Percentiles rank a stretch among this genome's conserved stretches.
These are phyloP conservation scores for Danielozyma ontarioensis DNA, from an alignment of 805 yeast genomes.

Conservation along the genomic window DNA sequence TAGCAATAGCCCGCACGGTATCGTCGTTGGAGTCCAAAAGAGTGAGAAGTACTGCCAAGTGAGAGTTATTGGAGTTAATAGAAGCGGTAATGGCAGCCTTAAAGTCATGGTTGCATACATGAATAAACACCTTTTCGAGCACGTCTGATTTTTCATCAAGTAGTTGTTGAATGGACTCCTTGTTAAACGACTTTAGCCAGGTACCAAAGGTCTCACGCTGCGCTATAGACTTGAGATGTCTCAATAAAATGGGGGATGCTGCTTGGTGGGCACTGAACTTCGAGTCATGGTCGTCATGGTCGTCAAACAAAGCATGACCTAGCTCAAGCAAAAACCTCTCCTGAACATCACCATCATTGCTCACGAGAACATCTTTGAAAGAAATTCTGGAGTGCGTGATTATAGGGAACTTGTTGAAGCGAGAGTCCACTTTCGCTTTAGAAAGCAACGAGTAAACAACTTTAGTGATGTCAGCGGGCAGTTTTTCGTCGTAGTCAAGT, in stretches of 20 bases:
- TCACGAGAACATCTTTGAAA: conserved; percentile 16
- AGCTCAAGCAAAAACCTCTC: conserved; percentile 46
- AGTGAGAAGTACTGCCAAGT: conserved; percentile 66
- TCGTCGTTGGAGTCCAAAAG: conserved; percentile 67
- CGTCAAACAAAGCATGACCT: conserved; percentile 55
- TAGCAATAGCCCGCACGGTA: conserved; percentile 51
- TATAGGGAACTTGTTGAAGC: conserved; percentile 25
- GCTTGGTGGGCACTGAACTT: conserved; percentile 7
- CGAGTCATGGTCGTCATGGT: conserved; percentile 3
- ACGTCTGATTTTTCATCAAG: conserved; percentile 27
- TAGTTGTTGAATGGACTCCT: conserved; percentile 25
- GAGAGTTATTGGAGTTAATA: conserved; percentile 54
- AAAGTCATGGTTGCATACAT: conserved; percentile 51
- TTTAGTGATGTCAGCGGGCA: conserved; percentile 8
- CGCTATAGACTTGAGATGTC: conserved; percentile 12
- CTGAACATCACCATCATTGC: conserved; percentile 5
- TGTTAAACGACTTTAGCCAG: conserved; percentile 53
- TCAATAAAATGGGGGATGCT: too few relatives aligned
- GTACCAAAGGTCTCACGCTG: conserved; percentile 44
- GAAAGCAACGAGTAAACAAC: conserved; percentile 15
- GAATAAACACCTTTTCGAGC: conserved; percentile 47
- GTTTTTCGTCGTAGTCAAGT: conserved; percentile 5
- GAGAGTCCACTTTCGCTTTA: conserved; percentile 13
- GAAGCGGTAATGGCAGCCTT: conserved; percentile 61
- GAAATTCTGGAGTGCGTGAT: conserved; percentile 7